phyloP scores from a whole-genome alignment of 2,329 filamentous ascomycete species.

The Tolypocladium guangdongense region DNA sequence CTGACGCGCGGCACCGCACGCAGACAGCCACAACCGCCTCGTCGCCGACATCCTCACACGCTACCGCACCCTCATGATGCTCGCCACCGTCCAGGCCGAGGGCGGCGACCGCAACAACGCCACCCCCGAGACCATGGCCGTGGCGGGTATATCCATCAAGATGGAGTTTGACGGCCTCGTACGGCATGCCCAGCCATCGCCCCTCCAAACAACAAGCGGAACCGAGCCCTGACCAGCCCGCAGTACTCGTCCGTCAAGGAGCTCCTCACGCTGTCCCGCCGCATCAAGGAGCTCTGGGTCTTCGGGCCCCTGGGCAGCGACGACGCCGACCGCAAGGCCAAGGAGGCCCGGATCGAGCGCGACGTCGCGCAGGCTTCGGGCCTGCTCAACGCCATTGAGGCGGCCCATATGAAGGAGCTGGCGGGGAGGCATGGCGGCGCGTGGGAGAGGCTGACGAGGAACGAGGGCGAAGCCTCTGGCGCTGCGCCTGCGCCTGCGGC shows the following conservation, averaged over 20 bases:
- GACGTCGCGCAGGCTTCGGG: conserved; percentile 23
- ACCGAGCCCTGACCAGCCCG: background rate
- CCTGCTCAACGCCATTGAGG: conserved; percentile 25
- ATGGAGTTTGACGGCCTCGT: conserved; percentile 34
- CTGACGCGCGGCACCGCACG: background rate
- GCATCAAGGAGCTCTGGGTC: conserved; percentile 35
- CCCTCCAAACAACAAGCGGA: background rate
- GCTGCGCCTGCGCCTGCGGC: background rate
- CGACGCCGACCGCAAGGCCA: conserved; percentile 22
- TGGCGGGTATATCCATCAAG: conserved; percentile 32
- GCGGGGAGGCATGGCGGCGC: conserved; percentile 24
- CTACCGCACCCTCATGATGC: conserved; percentile 32
- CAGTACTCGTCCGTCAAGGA: conserved; percentile 34
- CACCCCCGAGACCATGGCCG: conserved; percentile 30
- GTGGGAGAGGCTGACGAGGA: conserved; percentile 20
- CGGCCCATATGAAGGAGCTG: conserved; percentile 18
- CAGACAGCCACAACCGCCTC: conserved; percentile 34
- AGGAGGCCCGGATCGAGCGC: conserved; percentile 24
- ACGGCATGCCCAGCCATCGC: background rate
- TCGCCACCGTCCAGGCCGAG: conserved; percentile 30
- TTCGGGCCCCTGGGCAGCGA: conserved; percentile 29
- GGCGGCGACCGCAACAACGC: conserved; percentile 24
- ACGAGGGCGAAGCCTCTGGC: conserved; percentile 2
- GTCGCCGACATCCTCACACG: conserved; percentile 32
- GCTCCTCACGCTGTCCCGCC: conserved; percentile 30